A percentile compares a stretch with the other conserved stretches of the same genome.
Conservation (phyloP, 176 grass and related monocot genomes). For the Carex scoparia region DNA sequence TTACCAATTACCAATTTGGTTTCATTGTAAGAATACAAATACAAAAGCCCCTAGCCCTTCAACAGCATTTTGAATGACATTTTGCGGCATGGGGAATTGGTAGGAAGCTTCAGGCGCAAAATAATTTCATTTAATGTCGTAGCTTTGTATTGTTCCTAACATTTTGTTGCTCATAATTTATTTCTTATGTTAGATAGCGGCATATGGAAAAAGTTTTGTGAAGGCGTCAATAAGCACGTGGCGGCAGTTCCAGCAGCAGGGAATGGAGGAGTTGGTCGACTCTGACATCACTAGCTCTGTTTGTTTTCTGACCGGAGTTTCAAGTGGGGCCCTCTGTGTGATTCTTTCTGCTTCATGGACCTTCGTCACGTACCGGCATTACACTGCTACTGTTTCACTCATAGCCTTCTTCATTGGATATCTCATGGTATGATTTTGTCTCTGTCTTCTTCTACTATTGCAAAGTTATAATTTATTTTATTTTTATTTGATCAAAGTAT, state of each 20-base stretch:
- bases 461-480: background rate
- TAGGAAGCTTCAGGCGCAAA: background rate
- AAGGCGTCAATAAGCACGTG: constrained; percentile 87
- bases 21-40: background rate
- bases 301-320: constrained; percentile 87
- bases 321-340: constrained; percentile 70
- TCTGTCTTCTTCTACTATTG: background rate
- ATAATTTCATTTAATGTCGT: background rate
- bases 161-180: background rate
- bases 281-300: constrained; percentile 92
- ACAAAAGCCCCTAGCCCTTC: background rate
- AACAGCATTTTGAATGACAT: background rate
- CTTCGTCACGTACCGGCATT: constrained; percentile 56
- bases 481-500: background rate
- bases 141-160: background rate
- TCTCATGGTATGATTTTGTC: constrained; percentile 53
- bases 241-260: constrained; percentile 57
- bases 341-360: constrained; percentile 69
- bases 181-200: constrained; percentile 48
- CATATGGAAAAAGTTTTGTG: constrained; percentile 79
- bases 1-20: background rate
- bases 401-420: constrained; percentile 89
- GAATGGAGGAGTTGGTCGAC: constrained; percentile 80
- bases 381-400: constrained; percentile 86
- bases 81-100: background rate